Evolutionary conservation across 305 asterid species (phyloP).

Genomic region (Fraxinus greggii): DNA sequence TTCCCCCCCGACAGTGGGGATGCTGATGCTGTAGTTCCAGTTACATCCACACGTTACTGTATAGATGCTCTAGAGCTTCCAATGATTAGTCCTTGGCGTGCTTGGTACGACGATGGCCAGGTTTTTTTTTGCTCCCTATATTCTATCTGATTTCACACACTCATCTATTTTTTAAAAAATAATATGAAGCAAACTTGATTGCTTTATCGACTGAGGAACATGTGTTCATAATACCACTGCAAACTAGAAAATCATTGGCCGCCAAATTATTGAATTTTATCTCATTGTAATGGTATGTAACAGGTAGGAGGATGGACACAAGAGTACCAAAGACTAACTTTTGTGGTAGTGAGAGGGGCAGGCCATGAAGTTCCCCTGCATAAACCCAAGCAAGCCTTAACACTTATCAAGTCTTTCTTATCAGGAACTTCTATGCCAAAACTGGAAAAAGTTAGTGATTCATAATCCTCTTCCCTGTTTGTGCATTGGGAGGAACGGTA

Average conservation of each 20-base stretch:
- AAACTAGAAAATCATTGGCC: not conserved
- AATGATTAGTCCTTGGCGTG: conserved; percentile 63
- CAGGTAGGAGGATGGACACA: conserved; percentile 97
- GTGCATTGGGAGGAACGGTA: not conserved
- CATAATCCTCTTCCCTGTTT: conserved; percentile 21
- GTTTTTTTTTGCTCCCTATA: conserved; percentile 28
- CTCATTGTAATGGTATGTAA: not conserved
- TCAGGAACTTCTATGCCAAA: conserved; percentile 65
- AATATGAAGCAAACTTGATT: too few relatives aligned
- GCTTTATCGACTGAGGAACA: not conserved
- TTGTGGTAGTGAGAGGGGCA: conserved; percentile 79
- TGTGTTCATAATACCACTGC: not conserved
- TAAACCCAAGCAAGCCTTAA: conserved; percentile 76
- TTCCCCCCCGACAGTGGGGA: conserved; percentile 54
- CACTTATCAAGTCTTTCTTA: conserved; percentile 58
- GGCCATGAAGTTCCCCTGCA: conserved; percentile 95
- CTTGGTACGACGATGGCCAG: conserved; percentile 93
- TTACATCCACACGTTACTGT: conserved; percentile 83
- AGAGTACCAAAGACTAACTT: conserved; percentile 73
- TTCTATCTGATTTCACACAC: not conserved
- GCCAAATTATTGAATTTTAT: not conserved
- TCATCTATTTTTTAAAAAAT: not conserved
- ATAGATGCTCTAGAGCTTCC: conserved; percentile 69
- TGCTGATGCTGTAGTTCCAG: conserved; percentile 84
- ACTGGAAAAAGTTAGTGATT: conserved; percentile 39